These are phyloP conservation scores for Tarenaya hassleriana DNA, from an alignment of 345 rosid species.

Conservation along the genomic window DNA sequence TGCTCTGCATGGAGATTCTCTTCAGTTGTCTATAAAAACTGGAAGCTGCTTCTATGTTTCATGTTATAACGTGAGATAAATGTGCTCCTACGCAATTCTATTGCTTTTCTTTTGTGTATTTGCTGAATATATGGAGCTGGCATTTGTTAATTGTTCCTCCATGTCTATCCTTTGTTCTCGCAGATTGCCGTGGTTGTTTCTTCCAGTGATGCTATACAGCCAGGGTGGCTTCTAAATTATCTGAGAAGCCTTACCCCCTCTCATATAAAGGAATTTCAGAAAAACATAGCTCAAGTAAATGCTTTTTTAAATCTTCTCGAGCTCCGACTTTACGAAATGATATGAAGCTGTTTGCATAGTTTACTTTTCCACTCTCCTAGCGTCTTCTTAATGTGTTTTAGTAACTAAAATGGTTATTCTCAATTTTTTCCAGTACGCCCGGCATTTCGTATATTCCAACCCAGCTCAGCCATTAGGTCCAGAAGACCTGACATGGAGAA, in stretches of 20 bases:
- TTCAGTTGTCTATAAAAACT: no score
- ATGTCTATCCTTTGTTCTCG: constrained; percentile 9
- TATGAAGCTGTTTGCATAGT: not conserved
- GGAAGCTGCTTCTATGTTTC: no score
- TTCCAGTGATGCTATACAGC: constrained; percentile 69
- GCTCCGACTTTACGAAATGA: constrained; percentile 2
- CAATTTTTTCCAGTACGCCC: constrained; percentile 49
- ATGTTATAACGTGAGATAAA: no score
- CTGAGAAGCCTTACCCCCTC: constrained; percentile 49
- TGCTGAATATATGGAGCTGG: no score
- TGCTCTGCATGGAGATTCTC: no score
- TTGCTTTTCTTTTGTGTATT: no score
- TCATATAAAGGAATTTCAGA: constrained; percentile 50
- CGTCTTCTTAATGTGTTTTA: not conserved
- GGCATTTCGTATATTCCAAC: constrained; percentile 77
- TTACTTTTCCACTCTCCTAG: not conserved
- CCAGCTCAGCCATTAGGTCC: constrained; percentile 96
- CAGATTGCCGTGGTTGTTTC: constrained; percentile 81
- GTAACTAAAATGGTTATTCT: constrained; percentile 15
- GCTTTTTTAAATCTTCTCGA: constrained; percentile 12
- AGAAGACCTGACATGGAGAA: constrained; percentile 94
- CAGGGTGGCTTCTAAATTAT: constrained; percentile 70
- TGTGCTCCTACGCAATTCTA: no score
- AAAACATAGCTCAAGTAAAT: constrained; percentile 45
- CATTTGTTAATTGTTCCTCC: no score